phyloP scores from a whole-genome alignment of 2,329 filamentous ascomycete genomes.

The Aspergillus sp. region DNA sequence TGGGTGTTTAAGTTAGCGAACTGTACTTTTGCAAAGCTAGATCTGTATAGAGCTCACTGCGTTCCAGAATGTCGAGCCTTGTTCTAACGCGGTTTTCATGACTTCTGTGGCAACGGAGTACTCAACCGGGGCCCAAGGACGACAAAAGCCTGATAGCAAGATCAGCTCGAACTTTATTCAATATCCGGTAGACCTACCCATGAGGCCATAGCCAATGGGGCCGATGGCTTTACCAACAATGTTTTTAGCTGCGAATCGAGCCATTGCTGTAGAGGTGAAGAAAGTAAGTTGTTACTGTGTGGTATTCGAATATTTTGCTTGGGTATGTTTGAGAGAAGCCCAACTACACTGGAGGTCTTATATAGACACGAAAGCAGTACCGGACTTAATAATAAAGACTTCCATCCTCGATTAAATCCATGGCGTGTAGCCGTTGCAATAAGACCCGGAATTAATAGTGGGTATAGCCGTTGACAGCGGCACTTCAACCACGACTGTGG shows the following conservation, averaged over 20 bases:
- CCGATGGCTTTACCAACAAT: neutral
- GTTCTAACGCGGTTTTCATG: conserved; percentile 3
- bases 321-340: no score
- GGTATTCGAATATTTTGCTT: no score
- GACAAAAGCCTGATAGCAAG: conserved; percentile 14
- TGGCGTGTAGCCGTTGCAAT: no score
- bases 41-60: conserved; percentile 2
- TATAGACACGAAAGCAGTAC: no score
- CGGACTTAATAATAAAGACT: no score
- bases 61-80: conserved; percentile 20
- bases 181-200: conserved; percentile 8
- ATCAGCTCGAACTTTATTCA: no score
- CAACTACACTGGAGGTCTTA: no score
- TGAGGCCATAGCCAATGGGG: conserved; percentile 16
- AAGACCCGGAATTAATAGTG: no score
- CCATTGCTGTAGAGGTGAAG: neutral
- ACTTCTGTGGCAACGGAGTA: neutral
- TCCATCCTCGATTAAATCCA: no score
- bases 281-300: no score
- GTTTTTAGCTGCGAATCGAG: neutral
- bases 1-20: neutral
- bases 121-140: conserved; percentile 12
- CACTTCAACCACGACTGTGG: no score
- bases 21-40: neutral
- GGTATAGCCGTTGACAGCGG: no score